Evolutionary conservation across 140 eudicot species (phyloP), one percentile per base, ranked within the genome.

Genomic region (Senecio squalidus): DNA sequence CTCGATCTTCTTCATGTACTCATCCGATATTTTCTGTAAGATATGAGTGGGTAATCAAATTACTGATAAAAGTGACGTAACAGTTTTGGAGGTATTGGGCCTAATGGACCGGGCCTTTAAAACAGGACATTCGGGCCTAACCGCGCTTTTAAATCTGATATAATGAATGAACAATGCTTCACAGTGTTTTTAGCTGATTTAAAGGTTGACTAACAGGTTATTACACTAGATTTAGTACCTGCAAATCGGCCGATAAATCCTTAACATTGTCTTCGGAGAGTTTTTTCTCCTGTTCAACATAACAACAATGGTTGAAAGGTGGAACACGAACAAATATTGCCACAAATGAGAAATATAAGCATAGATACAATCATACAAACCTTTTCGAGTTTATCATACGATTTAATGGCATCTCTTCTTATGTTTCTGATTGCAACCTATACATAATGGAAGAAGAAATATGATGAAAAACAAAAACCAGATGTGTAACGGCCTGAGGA

Each of bases 321-420:
- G 52, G 16, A 63, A 44, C 27, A 24, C 20, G 9, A 62, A 27
- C 4, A 40, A 22, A 15, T 0, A 0, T 16, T 15, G 23, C 25
- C 52, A 62, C 33, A 43, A 6, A 24, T 26, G 36, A 63, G 17
- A 54, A 43, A 16, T 43, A 26, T 1, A 18, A 62, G n/a, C n/a
- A n/a, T n/a, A n/a, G n/a, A n/a, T n/a, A n/a, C n/a, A n/a, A n/a
- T n/a, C n/a, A n/a, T 16, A 25, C 66, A 64, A 54, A 91, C 98
- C 98, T 91, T 91, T 72, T 91, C 86, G 58, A 91, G 98, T 70
- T 86, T 91, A 27, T 91, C 92, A 62, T 91, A 91, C 27, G 96
- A 62, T 82, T 83, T 91, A 50, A 86, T 68, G 34, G 92, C 98
- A 78, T 91, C 98, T 79, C 98, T 86, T 84, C 96, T 79, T 72